These are phyloP conservation scores for Beauveria sp. DNA, from an alignment of 2,329 filamentous ascomycete species.

Conservation along the genomic window DNA sequence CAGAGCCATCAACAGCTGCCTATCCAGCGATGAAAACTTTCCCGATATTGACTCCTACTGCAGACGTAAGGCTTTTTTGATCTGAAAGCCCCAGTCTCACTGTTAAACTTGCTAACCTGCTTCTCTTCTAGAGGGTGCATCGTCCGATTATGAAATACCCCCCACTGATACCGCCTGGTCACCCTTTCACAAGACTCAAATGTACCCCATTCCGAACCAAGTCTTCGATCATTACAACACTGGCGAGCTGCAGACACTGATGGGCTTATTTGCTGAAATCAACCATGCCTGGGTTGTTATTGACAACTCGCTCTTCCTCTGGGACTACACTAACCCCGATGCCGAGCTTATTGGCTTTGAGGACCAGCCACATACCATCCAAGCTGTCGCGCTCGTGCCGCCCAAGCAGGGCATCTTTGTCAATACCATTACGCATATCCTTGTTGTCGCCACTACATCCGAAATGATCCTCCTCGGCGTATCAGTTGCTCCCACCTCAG, in stretches of 20 bases:
- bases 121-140: conserved; percentile 62
- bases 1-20: conserved; percentile 70
- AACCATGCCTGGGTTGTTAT: conserved; percentile 94
- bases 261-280: conserved; percentile 91
- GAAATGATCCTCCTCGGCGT: conserved; percentile 87
- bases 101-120: conserved; percentile 18
- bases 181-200: conserved; percentile 80
- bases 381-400: conserved; percentile 78
- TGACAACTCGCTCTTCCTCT: conserved; percentile 91
- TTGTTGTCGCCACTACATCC: conserved; percentile 78
- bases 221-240: conserved; percentile 90
- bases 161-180: conserved; percentile 63
- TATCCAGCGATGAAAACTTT: conserved; percentile 70
- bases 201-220: conserved; percentile 83
- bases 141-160: conserved; percentile 83
- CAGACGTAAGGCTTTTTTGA: conserved; percentile 55
- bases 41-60: conserved; percentile 87
- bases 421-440: conserved; percentile 72
- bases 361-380: conserved; percentile 80
- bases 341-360: conserved; percentile 89
- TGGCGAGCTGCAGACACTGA: conserved; percentile 78
- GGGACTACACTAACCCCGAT: conserved; percentile 94
- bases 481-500: conserved; percentile 56
- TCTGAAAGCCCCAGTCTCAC: neutral
- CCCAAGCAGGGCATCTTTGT: conserved; percentile 86